Percentiles rank a stretch among this genome's conserved stretches.
Evolutionary conservation across 2,329 filamentous ascomycete genomes (phyloP).

Genomic region (Fusarium chaquense): DNA sequence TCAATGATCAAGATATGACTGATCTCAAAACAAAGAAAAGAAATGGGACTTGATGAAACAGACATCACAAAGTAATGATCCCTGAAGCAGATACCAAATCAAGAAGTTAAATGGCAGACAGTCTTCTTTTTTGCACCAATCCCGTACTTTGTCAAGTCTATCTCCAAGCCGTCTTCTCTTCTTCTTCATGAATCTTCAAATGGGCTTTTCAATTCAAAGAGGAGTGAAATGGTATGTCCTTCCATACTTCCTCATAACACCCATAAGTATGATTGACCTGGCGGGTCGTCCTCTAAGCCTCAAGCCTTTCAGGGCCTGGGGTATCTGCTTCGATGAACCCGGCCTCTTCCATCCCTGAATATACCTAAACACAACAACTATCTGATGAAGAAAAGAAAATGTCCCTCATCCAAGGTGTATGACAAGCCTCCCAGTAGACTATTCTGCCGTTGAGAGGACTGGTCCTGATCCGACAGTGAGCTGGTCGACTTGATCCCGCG

Average conservation of each 20-base stretch:
- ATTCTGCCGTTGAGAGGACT: conserved; percentile 17
- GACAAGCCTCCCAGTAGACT: conserved; percentile 3
- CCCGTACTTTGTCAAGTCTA: conserved; percentile 23
- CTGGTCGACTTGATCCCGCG: conserved; percentile 2
- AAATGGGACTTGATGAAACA: background rate
- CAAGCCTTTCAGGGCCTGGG: conserved; percentile 33
- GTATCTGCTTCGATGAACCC: conserved; percentile 42
- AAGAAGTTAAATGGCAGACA: background rate
- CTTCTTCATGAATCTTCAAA: conserved; percentile 19
- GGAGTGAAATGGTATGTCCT: conserved; percentile 11
- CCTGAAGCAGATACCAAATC: too few relatives aligned
- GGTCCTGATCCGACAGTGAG: conserved; percentile 5
- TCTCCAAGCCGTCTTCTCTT: conserved; percentile 18
- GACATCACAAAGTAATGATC: background rate
- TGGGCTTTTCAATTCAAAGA: conserved; percentile 40
- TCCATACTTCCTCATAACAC: conserved; percentile 18
- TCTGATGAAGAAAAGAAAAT: conserved; percentile 24
- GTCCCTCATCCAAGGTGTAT: conserved; percentile 3
- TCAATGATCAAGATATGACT: background rate
- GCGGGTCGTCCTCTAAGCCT: conserved; percentile 32
- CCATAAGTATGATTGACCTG: conserved; percentile 21
- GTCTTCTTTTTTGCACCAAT: conserved; percentile 16
- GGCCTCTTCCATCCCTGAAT: conserved; percentile 29
- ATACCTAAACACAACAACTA: conserved; percentile 28
- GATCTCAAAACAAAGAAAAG: background rate